phyloP scores from a whole-genome alignment of 257 asterid genomes.

The Primulina huaijiensis region DNA sequence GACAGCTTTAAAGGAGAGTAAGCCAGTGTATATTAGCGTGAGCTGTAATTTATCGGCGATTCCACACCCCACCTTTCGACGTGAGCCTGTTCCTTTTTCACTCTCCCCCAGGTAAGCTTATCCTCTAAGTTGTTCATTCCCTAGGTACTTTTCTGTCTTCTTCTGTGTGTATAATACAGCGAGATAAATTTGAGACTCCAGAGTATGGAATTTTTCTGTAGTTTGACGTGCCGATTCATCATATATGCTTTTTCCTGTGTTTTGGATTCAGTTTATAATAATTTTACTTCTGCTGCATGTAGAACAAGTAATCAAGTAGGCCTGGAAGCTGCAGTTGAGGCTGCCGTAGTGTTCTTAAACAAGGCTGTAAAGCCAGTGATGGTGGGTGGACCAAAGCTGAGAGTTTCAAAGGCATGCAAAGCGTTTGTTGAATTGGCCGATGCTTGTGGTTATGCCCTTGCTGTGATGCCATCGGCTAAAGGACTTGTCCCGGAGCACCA shows the following conservation, averaged over 20 bases:
- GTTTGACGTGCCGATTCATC: not conserved
- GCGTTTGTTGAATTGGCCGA: conserved; percentile 67
- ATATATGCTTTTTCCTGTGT: not conserved
- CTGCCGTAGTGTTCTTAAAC: conserved; percentile 64
- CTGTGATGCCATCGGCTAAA: conserved; percentile 80
- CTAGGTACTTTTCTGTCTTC: not conserved
- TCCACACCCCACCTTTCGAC: conserved; percentile 70
- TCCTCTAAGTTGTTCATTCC: no score
- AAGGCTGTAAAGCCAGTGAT: conserved; percentile 85
- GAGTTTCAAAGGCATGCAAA: conserved; percentile 58
- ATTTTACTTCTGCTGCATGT: conserved; percentile 7
- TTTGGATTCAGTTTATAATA: conserved; percentile 1
- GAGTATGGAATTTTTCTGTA: not conserved
- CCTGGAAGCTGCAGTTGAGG: conserved; percentile 74
- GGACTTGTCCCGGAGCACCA: conserved; percentile 78
- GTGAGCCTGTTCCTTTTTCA: conserved; percentile 69
- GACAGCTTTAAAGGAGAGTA: conserved; percentile 79
- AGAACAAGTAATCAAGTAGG: conserved; percentile 69
- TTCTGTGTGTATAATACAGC: not conserved
- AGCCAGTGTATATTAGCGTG: conserved; percentile 77
- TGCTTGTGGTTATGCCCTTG: conserved; percentile 54
- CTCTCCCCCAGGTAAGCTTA: conserved; percentile 55
- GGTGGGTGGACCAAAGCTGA: conserved; percentile 80
- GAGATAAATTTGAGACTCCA: not conserved
- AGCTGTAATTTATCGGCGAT: conserved; percentile 70